Evolutionary conservation across 2,329 filamentous ascomycete species (phyloP), one percentile per base, ranked within the genome.

Genomic region (Pseudogymnoascus sp.): DNA sequence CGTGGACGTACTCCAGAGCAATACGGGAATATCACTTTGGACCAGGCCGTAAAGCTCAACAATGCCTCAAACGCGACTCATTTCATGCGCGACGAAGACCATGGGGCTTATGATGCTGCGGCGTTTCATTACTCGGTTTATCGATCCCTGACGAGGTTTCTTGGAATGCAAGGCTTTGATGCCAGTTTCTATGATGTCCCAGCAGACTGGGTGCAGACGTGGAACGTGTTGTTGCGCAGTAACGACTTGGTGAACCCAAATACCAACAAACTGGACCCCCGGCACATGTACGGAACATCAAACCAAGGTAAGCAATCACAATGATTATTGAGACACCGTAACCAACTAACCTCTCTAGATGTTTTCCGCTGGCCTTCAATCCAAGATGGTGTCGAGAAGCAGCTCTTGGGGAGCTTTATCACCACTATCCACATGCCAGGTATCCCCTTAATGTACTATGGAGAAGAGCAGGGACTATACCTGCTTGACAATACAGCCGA

Each of bases 381-480:
- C 15, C 75, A 77, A 56, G 78, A 83, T 65, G 85, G 85, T 2
- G 81, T 82, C 0, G 76, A 86, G 67, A 78, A 82, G 59, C 80
- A 83, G 69, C 73, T 87, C 3, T 73, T 87, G 6, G 85, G 79
- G 6, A 76, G 82, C n/a, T 87, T 85, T 68, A 78, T 88, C 50
- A 83, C 82, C 0, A 84, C 83, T 0, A 70, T 87, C 56, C 75
- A 84, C 56, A 77, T 87, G 71, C 85, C 85, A 0, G 85, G 85
- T 13, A 84, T 86, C 31, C 83, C 85, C 1, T 71, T 85, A 21
- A 72, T 85, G 19, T 76, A 82, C n/a, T 88, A 83, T 81, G 85
- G 85, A 15, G 86, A 88, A 70, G 85, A 88, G 70, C 85, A 88
- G 72, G 82, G 80, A 0, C 85, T 85, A 65, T 88, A 88, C 68